A percentile compares a stretch with the other conserved stretches of the same genome.
These are phyloP conservation scores for Pseudonitzschia multistriata DNA, from an alignment of 108 stramenopile species.

Conservation along the genomic window DNA sequence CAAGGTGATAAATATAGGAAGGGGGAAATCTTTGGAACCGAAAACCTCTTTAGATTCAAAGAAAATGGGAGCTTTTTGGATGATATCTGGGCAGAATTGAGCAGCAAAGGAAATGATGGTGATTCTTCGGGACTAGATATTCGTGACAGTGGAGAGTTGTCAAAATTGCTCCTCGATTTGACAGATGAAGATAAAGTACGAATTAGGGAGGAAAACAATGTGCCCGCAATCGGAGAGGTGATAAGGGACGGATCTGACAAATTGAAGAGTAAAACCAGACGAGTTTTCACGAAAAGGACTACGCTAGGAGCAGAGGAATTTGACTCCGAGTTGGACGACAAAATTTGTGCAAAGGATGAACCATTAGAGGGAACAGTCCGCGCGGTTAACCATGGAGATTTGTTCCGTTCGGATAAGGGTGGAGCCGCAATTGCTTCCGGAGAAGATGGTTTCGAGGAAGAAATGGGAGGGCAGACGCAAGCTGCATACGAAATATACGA, in stretches of 20 bases:
- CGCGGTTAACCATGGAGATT: conserved; percentile 57
- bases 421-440: conserved; percentile 51
- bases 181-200: conserved; percentile 2
- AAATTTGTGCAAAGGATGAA: conserved; percentile 16
- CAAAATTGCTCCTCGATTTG: conserved; percentile 21
- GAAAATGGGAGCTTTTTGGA: conserved; percentile 70
- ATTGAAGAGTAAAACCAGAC: background rate
- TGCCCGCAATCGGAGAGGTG: conserved; percentile 7
- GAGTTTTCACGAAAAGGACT: background rate
- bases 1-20: conserved; percentile 62
- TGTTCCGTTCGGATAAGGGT: conserved; percentile 51
- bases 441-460: conserved; percentile 71
- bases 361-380: conserved; percentile 20
- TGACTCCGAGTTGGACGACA: conserved; percentile 12
- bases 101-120: conserved; percentile 3
- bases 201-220: background rate
- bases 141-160: conserved; percentile 37
- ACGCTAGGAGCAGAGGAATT: background rate
- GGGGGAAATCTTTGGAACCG: conserved; percentile 85
- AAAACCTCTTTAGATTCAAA: conserved; percentile 78
- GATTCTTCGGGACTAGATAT: conserved; percentile 31
- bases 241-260: background rate
- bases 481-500: conserved; percentile 29
- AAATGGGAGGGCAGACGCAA: conserved; percentile 73
- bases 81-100: conserved; percentile 50